A percentile compares a stretch with the other conserved stretches of the same genome.
Evolutionary conservation across 225 moss, liverwort and hornwort genomes (phyloP).

Genomic region (Rhytidiadelphus loreus): DNA sequence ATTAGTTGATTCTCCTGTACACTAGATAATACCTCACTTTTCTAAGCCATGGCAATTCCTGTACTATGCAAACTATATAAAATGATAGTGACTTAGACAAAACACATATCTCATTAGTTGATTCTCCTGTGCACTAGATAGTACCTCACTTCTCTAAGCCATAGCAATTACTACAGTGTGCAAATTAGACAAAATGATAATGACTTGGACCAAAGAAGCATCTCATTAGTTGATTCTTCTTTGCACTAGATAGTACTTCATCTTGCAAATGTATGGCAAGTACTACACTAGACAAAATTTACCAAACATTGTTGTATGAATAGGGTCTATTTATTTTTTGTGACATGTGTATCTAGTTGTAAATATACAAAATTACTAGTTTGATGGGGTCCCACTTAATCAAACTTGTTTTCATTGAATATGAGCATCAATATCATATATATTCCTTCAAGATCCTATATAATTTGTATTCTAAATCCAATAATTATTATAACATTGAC

Average conservation of each 20-base stretch:
- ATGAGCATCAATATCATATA: not conserved
- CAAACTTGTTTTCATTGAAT: not conserved
- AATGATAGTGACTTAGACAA: too few relatives aligned
- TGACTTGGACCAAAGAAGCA: not conserved
- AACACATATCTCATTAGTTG: not conserved
- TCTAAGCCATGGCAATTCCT: not conserved
- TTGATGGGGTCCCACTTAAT: rapidly evolving
- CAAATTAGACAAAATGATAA: rapidly evolving
- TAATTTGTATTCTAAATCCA: not conserved
- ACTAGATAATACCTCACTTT: not conserved
- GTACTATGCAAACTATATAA: rapidly evolving
- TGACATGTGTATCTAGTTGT: not conserved
- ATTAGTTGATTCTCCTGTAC: not conserved
- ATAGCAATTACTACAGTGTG: too few relatives aligned
- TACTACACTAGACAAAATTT: not conserved
- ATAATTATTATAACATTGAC: not conserved
- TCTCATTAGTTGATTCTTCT: not conserved
- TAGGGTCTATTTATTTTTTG: not conserved
- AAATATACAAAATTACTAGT: not conserved
- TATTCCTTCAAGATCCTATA: not conserved
- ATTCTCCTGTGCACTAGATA: too few relatives aligned
- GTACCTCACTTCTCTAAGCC: too few relatives aligned
- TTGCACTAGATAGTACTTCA: not conserved
- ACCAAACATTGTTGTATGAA: not conserved
- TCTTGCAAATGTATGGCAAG: too few relatives aligned